A percentile compares a stretch with the other conserved stretches of the same genome.
These are phyloP conservation scores for sorghum (Sorghum bicolor) DNA, from an alignment of 176 grass and related monocot genomes.

Conservation along the genomic window DNA sequence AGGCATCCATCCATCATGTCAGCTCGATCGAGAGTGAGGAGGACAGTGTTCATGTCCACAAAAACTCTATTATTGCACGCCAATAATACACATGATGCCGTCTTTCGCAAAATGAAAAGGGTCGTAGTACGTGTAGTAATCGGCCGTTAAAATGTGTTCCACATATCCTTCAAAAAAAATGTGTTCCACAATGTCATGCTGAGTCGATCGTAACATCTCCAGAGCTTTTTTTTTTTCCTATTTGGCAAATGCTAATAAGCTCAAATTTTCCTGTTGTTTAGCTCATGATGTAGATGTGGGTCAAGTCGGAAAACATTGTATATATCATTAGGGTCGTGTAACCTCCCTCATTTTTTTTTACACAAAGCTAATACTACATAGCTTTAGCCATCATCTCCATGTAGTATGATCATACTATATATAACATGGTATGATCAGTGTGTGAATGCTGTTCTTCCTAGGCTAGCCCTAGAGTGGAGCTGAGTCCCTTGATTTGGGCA, in stretches of 20 bases:
- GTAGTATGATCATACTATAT: not conserved
- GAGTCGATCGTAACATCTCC: not conserved
- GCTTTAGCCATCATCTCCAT: not conserved
- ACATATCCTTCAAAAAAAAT: too few relatives aligned
- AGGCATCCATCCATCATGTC: not conserved
- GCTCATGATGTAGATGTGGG: not conserved
- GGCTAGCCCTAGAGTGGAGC: not conserved
- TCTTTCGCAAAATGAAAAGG: not conserved
- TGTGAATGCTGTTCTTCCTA: not conserved
- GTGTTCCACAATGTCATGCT: not conserved
- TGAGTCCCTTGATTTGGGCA: conserved; percentile 43
- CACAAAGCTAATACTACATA: not conserved
- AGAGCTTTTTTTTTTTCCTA: too few relatives aligned
- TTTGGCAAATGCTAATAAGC: not conserved
- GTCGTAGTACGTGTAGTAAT: not conserved
- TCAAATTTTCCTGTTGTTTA: not conserved
- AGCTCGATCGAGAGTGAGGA: not conserved
- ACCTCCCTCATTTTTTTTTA: too few relatives aligned
- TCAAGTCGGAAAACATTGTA: not conserved
- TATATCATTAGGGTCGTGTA: not conserved
- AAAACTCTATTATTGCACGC: not conserved
- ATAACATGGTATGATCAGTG: not conserved
- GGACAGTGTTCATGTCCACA: not conserved
- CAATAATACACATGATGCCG: not conserved
- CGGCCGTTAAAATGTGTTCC: not conserved